A percentile compares a stretch with the other conserved stretches of the same genome.
These are phyloP conservation scores for Asterochloris erici DNA, from an alignment of 139 green algal genomes.

Conservation along the genomic window DNA sequence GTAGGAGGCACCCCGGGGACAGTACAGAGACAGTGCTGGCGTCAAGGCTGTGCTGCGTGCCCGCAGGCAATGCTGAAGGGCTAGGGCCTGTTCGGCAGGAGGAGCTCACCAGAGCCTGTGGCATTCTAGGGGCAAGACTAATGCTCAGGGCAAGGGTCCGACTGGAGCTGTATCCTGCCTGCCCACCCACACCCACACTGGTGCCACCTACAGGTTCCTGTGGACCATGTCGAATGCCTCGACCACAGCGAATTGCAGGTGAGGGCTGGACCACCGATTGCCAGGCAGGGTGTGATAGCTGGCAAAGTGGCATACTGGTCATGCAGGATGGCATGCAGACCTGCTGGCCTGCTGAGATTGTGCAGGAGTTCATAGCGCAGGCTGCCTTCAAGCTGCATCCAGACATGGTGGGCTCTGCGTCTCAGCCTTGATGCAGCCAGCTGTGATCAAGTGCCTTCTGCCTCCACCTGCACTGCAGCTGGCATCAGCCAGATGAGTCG, in stretches of 20 bases:
- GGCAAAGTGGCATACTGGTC: neutral
- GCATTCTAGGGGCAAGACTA: neutral
- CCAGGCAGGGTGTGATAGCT: no score
- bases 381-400: neutral
- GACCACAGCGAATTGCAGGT: constrained; percentile 8
- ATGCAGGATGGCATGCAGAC: constrained; percentile 34
- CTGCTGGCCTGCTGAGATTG: constrained; percentile 30
- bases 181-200: neutral
- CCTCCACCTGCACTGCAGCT: neutral
- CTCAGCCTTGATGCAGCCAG: neutral
- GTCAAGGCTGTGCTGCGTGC: neutral
- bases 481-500: neutral
- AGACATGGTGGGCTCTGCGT: neutral
- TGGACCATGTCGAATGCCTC: neutral
- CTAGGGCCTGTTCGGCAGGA: neutral
- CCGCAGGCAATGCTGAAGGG: constrained; percentile 2
- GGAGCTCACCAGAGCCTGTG: constrained; percentile 5
- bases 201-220: neutral
- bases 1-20: neutral
- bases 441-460: no score
- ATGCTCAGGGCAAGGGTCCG: neutral
- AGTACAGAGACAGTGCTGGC: neutral
- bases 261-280: neutral
- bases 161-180: neutral
- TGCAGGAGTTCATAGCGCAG: constrained; percentile 11